Conservation (phyloP, 2,329 filamentous ascomycete species). For the Bipolaris victoriae region DNA sequence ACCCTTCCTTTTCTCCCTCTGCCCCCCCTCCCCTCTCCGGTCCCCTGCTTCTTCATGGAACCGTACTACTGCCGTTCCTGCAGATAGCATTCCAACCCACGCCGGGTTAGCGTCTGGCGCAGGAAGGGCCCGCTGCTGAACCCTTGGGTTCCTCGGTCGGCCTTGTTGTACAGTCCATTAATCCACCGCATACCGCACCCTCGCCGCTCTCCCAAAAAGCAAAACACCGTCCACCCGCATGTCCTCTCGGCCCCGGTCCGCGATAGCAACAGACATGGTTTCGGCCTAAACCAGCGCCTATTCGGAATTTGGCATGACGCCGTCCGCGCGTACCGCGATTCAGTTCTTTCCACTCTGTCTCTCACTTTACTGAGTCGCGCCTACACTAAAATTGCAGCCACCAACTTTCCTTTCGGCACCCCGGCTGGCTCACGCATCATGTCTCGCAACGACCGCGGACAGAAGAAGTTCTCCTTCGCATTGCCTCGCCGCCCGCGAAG, state of each 20-base stretch:
- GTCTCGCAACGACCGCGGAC: slow-evolving; percentile 33
- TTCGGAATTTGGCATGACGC: slow-evolving; percentile 14
- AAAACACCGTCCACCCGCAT: slow-evolving; percentile 13
- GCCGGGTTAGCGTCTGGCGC: slow-evolving; percentile 21
- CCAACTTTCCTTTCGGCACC: slow-evolving; percentile 5
- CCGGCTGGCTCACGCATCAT: slow-evolving; percentile 30
- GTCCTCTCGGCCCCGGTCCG: slow-evolving; percentile 15
- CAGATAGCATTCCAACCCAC: slow-evolving; percentile 16
- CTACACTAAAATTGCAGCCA: slow-evolving; percentile 26
- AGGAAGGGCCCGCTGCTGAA: slow-evolving; percentile 24
- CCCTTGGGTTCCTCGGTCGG: slow-evolving; percentile 18
- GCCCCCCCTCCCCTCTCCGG: neutral
- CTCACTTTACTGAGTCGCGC: slow-evolving; percentile 36
- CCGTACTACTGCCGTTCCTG: slow-evolving; percentile 17
- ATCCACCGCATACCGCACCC: slow-evolving; percentile 19
- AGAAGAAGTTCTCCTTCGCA: slow-evolving; percentile 48
- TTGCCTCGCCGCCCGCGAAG: slow-evolving; percentile 40
- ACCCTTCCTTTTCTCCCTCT: neutral
- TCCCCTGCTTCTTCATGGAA: slow-evolving; percentile 9
- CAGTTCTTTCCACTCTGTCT: slow-evolving; percentile 24
- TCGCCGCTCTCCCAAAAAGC: slow-evolving; percentile 10
- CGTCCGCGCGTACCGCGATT: slow-evolving; percentile 30
- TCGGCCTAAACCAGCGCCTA: slow-evolving; percentile 17
- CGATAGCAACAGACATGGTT: slow-evolving; percentile 20
- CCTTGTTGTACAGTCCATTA: slow-evolving; percentile 9